Conservation (phyloP, 345 rosid genomes). For the Populus nigra region DNA sequence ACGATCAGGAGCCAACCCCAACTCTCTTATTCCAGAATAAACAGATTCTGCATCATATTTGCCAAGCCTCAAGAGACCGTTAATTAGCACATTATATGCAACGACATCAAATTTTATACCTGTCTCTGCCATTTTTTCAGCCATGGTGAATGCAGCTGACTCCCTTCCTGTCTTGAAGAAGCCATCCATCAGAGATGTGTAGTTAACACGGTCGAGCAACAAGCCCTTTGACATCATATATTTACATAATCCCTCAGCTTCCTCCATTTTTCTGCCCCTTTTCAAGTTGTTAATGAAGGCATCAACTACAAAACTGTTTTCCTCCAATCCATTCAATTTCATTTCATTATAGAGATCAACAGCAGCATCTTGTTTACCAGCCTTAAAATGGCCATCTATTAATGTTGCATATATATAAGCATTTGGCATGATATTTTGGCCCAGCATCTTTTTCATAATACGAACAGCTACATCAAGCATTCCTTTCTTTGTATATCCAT, state of each 20-base stretch:
- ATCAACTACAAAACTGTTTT: conserved; percentile 57
- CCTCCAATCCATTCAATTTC: conserved; percentile 56
- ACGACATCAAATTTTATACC: conserved; percentile 64
- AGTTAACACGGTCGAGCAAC: conserved; percentile 64
- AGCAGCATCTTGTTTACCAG: conserved; percentile 53
- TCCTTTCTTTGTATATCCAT: conserved; percentile 69
- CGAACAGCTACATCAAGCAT: conserved; percentile 63
- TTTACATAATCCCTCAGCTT: conserved; percentile 46
- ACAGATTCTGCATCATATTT: conserved; percentile 52
- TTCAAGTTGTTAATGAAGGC: conserved; percentile 62
- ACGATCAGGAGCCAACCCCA: conserved; percentile 68
- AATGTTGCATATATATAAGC: conserved; percentile 50
- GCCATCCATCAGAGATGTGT: conserved; percentile 87
- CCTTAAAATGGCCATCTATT: conserved; percentile 74
- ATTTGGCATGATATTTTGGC: conserved; percentile 50
- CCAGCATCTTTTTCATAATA: conserved; percentile 55
- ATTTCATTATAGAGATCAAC: conserved; percentile 60
- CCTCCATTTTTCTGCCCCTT: conserved; percentile 54
- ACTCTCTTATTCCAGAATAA: conserved; percentile 54
- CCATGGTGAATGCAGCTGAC: conserved; percentile 60
- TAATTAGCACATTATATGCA: conserved; percentile 72
- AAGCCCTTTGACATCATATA: conserved; percentile 56
- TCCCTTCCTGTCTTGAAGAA: conserved; percentile 73
- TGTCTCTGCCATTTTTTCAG: conserved; percentile 67
- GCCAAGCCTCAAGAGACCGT: conserved; percentile 61